Evolutionary conservation across 148 eudicot species (phyloP).

Genomic region (Silene uniflora): DNA sequence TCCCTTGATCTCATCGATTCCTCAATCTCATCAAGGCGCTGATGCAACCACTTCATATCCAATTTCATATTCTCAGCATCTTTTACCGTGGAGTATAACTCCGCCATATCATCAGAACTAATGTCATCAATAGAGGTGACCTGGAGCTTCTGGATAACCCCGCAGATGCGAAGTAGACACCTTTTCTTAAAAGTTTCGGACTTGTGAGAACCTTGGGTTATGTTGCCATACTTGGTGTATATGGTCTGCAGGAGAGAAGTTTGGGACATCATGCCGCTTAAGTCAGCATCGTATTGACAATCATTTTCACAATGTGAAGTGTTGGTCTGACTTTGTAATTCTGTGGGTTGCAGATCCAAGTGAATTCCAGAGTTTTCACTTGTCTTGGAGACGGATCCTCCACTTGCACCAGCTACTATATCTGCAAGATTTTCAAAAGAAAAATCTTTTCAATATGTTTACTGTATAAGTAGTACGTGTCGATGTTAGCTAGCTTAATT

Average conservation of each 20-base stretch:
- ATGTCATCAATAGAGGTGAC: not conserved
- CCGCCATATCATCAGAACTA: not conserved
- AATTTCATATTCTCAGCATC: slow-evolving; percentile 2
- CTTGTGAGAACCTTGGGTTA: not conserved
- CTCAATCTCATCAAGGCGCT: slow-evolving; percentile 6
- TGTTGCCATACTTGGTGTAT: slow-evolving; percentile 2
- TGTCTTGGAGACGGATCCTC: not conserved
- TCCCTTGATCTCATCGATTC: slow-evolving; percentile 3
- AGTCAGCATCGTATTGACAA: not conserved
- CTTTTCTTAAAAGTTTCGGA: not conserved
- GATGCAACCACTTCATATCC: slow-evolving; percentile 8
- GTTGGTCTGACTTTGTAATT: slow-evolving; percentile 3
- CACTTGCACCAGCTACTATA: not conserved
- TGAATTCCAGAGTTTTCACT: not conserved
- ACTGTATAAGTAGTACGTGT: no score
- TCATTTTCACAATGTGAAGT: not conserved
- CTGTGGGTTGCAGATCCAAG: not conserved
- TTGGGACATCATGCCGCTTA: not conserved
- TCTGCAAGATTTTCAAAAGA: not conserved
- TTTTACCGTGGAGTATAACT: not conserved
- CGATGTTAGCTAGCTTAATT: no score
- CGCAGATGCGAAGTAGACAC: not conserved
- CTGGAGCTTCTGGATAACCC: slow-evolving; percentile 9
- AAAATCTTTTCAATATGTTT: not conserved
- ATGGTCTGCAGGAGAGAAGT: slow-evolving; percentile 3